Evolutionary conservation across 148 eudicot species (phyloP).

Genomic region (Spergularia marina): DNA sequence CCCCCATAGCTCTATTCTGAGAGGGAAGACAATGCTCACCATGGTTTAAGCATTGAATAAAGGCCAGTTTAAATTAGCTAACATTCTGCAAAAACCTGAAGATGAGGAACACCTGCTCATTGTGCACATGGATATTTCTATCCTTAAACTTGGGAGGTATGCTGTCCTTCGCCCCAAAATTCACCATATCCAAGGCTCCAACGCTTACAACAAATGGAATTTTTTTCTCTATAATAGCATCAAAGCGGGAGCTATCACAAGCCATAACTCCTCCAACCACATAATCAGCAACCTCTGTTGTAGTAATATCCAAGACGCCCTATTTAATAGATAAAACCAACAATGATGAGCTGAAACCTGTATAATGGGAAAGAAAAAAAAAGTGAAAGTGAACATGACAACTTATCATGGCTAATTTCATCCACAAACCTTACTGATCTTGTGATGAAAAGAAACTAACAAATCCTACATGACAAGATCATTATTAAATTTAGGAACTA

Average conservation of each 20-base stretch:
- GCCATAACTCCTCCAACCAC: slow-evolving; percentile 97
- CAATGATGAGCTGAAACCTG: neutral
- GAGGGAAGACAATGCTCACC: too few relatives aligned
- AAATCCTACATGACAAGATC: neutral
- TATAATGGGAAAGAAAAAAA: neutral
- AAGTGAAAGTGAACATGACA: slow-evolving; percentile 6
- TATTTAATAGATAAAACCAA: slow-evolving; percentile 24
- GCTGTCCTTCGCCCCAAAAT: slow-evolving; percentile 71
- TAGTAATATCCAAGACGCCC: slow-evolving; percentile 98
- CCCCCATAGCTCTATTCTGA: too few relatives aligned
- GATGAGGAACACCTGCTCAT: slow-evolving; percentile 64
- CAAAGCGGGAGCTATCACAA: slow-evolving; percentile 86
- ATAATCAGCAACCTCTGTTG: slow-evolving; percentile 96
- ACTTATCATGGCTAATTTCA: neutral
- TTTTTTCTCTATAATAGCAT: slow-evolving; percentile 66
- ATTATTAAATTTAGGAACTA: neutral
- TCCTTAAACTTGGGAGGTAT: slow-evolving; percentile 69
- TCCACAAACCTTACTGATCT: neutral
- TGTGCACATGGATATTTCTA: slow-evolving; percentile 73
- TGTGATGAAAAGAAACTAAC: neutral
- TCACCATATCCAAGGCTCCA: slow-evolving; percentile 98
- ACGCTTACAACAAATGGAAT: slow-evolving; percentile 86
- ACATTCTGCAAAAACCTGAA: slow-evolving; percentile 4
- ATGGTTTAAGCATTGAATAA: too few relatives aligned
- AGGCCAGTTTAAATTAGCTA: neutral